These are phyloP conservation scores for Excoecaria cochinchinensis DNA, from an alignment of 345 rosid genomes.

Conservation along the genomic window DNA sequence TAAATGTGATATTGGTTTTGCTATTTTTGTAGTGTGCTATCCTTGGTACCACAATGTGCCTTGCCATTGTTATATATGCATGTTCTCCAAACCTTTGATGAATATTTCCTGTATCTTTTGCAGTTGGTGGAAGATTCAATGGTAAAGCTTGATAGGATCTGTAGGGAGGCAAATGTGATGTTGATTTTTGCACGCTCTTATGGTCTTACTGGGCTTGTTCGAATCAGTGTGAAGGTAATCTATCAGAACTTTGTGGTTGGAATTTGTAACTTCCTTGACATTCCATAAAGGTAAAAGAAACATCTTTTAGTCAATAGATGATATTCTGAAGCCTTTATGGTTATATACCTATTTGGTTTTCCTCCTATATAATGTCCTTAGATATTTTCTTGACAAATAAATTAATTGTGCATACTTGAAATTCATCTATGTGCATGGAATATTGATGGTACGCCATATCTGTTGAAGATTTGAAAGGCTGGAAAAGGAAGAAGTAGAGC, in stretches of 20 bases:
- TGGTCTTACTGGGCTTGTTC: conserved; percentile 88
- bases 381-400: neutral
- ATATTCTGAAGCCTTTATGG: neutral
- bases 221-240: conserved; percentile 81
- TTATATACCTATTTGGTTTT: neutral
- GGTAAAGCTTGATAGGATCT: conserved; percentile 82
- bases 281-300: neutral
- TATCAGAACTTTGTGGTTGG: conserved; percentile 3
- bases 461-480: neutral
- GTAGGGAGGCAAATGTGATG: conserved; percentile 80
- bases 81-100: conserved; percentile 9
- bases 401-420: neutral
- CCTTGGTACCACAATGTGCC: neutral
- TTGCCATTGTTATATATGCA: neutral
- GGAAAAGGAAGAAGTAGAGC: neutral
- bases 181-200: conserved; percentile 93
- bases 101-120: conserved; percentile 26
- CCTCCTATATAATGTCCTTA: neutral
- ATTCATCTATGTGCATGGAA: neutral
- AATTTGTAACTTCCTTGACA: neutral
- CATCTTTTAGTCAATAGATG: neutral
- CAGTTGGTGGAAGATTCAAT: conserved; percentile 85
- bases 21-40: neutral
- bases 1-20: neutral
- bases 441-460: neutral